Base-by-base conservation (phyloP, 2,329 filamentous ascomycete species). In the Waltergamsia citrina region DNA sequence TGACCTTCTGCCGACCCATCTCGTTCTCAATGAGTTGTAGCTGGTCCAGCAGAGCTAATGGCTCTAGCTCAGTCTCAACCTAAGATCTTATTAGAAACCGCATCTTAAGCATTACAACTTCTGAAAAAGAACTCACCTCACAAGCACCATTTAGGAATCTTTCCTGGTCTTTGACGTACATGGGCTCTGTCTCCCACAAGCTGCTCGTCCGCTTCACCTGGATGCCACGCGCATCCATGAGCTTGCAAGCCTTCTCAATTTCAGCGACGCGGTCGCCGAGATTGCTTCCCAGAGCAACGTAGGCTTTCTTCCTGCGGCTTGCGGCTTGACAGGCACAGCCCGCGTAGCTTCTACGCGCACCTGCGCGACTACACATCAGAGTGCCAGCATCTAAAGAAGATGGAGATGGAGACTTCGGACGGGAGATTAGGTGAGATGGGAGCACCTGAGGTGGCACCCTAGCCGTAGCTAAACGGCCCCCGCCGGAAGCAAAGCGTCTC, bases 181-280 rank as follows among this genome's bases (percentile, higher is more conserved):
- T 98, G 16, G 92, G 86, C 47, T 85, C 78, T 4, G 90, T 98
- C 62, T 96, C 87, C 73, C 92, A 98, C 4, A 98, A 66, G 40
- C 78, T 81, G 55, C 90, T 96, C 0, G 90, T 94, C 47, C 80
- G 71, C 48, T 76, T 70, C 25, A 98, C 72, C 34, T 61, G 74
- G 51, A 96, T 85, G 22, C 77, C 78, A 16, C 74, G 67, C 29
- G 67, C 63, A 42, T 84, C 76, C 76, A 98, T 86, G 51, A 82
- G 74, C 29, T 66, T 67, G 53, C 87, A 88, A 1, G 92, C 90
- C 47, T 71, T 68, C 56, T 95, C 87, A 43, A 98, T 93, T 73
- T 81, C 83, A 27, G 69, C 72, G 33, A 94, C 71, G 27, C 88
- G 79, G 52, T 96, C 80, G 5, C 88, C 90, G 33, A 96, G 59